Conservation (phyloP, 1,139 yeast genomes). For the Casaregolazyma lundiana region DNA sequence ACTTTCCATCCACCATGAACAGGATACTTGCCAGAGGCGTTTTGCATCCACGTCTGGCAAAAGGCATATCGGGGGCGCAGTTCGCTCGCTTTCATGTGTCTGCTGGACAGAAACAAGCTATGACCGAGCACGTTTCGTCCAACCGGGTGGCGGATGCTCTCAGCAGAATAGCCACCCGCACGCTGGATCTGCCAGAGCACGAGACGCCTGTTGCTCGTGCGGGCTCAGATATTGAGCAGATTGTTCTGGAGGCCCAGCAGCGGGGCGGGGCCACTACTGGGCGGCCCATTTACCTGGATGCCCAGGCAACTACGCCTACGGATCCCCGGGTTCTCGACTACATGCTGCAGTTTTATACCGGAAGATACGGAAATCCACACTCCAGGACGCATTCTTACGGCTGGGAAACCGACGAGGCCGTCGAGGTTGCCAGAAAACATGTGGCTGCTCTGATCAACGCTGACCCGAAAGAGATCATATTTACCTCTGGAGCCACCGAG, state of each 20-base stretch:
- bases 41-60: too few relatives aligned
- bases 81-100: background rate
- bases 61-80: background rate
- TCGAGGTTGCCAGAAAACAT: slow-evolving; percentile 78
- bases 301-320: slow-evolving; percentile 97
- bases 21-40: background rate
- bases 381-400: slow-evolving; percentile 98
- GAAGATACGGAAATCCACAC: slow-evolving; percentile 95
- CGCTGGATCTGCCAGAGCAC: slow-evolving; percentile 12
- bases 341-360: slow-evolving; percentile 90
- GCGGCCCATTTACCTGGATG: slow-evolving; percentile 88
- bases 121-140: slow-evolving; percentile 10
- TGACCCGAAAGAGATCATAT: slow-evolving; percentile 93
- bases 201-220: slow-evolving; percentile 21
- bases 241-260: slow-evolving; percentile 21
- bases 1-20: background rate
- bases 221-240: slow-evolving; percentile 25
- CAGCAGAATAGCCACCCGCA: slow-evolving; percentile 15
- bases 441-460: slow-evolving; percentile 84
- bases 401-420: slow-evolving; percentile 95
- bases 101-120: background rate
- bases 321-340: slow-evolving; percentile 95
- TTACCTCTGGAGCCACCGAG: slow-evolving; percentile 98
- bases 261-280: slow-evolving; percentile 20
- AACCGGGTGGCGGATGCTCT: slow-evolving; percentile 21